Evolutionary conservation across 2,329 filamentous ascomycete genomes (phyloP).

Genomic region (Chaetomium strumarium): DNA sequence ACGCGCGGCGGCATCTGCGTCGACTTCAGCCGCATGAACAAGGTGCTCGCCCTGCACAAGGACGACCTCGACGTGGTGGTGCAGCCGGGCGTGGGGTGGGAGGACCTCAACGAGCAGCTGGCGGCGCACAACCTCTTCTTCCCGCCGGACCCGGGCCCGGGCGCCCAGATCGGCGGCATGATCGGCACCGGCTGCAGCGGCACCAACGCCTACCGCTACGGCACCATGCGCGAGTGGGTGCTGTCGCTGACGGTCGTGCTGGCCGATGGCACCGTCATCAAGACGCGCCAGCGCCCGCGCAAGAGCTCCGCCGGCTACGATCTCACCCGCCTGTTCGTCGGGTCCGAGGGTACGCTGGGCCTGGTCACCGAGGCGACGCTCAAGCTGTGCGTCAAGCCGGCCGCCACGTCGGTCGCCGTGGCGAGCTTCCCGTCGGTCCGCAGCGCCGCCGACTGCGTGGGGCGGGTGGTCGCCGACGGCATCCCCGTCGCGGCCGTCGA

Average conservation of each 20-base stretch:
- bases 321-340: conserved; percentile 82
- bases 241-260: conserved; percentile 79
- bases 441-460: conserved; percentile 71
- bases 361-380: conserved; percentile 87
- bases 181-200: conserved; percentile 68
- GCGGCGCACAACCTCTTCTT: conserved; percentile 75
- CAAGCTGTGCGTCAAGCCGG: conserved; percentile 76
- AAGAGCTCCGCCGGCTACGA: conserved; percentile 93
- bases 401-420: conserved; percentile 75
- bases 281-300: conserved; percentile 78
- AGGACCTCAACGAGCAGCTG: conserved; percentile 74
- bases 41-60: conserved; percentile 70
- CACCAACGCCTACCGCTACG: conserved; percentile 88
- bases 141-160: conserved; percentile 84
- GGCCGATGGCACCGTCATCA: conserved; percentile 84
- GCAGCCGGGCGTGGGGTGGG: conserved; percentile 81
- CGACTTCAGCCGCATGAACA: conserved; percentile 81
- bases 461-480: conserved; percentile 71
- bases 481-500: conserved; percentile 88
- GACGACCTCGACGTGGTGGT: conserved; percentile 71
- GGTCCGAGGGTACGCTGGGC: conserved; percentile 85
- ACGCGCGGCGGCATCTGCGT: conserved; percentile 79
- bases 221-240: conserved; percentile 94
- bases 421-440: conserved; percentile 54
- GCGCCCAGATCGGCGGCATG: conserved; percentile 89